These are phyloP conservation scores for Collybia sp. DNA, from an alignment of 768 basidiomycete genomes.

Conservation along the genomic window DNA sequence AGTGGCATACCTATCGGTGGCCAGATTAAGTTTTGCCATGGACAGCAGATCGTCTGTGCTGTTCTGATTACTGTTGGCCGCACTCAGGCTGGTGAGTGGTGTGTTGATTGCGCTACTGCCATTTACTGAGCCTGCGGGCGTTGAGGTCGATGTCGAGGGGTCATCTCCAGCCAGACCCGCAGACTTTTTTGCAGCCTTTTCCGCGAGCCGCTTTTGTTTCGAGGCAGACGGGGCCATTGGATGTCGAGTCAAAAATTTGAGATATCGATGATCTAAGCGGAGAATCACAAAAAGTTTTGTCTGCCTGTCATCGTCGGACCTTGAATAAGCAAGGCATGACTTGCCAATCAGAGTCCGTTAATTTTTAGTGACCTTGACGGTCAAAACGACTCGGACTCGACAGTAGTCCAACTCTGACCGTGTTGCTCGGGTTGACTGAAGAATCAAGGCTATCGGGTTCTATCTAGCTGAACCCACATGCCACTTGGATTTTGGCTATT, in stretches of 20 bases:
- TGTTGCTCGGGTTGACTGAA: too few species aligned
- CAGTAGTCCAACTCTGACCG: too few species aligned
- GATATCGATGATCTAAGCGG: too few species aligned
- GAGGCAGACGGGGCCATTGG: conserved; percentile 74
- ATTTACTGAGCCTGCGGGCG: conserved; percentile 60
- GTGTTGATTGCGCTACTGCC: conserved; percentile 63
- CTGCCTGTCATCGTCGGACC: too few species aligned
- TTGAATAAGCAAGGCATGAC: too few species aligned
- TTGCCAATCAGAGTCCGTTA: too few species aligned
- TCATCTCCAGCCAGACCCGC: conserved; percentile 34
- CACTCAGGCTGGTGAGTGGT: conserved; percentile 79
- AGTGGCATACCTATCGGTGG: conserved; percentile 77
- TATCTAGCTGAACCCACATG: too few species aligned
- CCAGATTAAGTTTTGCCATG: conserved; percentile 88
- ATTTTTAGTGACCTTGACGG: too few species aligned
- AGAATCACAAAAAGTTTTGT: too few species aligned
- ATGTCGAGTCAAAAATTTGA: conserved; percentile 2
- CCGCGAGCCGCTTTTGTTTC: conserved; percentile 91
- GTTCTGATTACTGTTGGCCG: conserved; percentile 53
- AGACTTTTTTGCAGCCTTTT: conserved; percentile 84
- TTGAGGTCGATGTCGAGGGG: conserved; percentile 48
- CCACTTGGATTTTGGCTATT: too few species aligned
- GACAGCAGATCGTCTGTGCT: conserved; percentile 61
- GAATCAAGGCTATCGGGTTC: too few species aligned
- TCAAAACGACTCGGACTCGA: too few species aligned